Conservation (phyloP, 2,329 filamentous ascomycete genomes). For the Diaporthe aspalathi region DNA sequence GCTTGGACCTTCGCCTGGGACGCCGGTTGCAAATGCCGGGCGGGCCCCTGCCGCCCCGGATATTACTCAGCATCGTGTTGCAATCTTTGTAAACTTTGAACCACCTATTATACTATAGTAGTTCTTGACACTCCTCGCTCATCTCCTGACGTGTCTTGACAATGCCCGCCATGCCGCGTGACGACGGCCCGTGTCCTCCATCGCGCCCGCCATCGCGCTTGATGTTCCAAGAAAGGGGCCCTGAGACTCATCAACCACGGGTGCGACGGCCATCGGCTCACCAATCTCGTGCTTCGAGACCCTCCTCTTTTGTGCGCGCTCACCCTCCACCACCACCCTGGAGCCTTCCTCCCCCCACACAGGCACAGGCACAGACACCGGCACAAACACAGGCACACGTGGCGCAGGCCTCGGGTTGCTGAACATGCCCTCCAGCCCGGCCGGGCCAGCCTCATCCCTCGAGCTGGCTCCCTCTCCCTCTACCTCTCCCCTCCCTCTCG, state of each 20-base stretch:
- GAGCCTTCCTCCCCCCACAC: not conserved
- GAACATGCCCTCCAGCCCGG: slow-evolving; percentile 4
- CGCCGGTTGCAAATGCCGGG: too few species aligned
- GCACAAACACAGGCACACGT: too few species aligned
- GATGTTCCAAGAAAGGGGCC: too few species aligned
- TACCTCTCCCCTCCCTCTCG: not conserved
- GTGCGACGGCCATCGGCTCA: not conserved
- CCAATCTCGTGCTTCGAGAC: not conserved
- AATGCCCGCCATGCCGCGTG: not conserved
- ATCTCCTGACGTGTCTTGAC: not conserved
- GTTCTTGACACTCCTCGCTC: not conserved
- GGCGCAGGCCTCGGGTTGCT: not conserved
- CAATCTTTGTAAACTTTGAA: not conserved
- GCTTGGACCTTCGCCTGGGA: too few species aligned
- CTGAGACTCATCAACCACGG: too few species aligned
- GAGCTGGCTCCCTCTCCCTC: slow-evolving; percentile 9
- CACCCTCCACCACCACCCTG: too few species aligned
- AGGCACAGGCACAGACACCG: too few species aligned
- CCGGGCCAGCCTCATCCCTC: not conserved
- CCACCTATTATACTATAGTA: too few species aligned
- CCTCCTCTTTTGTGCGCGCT: not conserved
- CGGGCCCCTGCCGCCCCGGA: not conserved
- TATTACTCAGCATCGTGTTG: not conserved
- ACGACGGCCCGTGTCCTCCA: not conserved
- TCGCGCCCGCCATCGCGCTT: not conserved